Conservation (phyloP, 495 filamentous ascomycete species). For the Lentithecium fluviatile region DNA sequence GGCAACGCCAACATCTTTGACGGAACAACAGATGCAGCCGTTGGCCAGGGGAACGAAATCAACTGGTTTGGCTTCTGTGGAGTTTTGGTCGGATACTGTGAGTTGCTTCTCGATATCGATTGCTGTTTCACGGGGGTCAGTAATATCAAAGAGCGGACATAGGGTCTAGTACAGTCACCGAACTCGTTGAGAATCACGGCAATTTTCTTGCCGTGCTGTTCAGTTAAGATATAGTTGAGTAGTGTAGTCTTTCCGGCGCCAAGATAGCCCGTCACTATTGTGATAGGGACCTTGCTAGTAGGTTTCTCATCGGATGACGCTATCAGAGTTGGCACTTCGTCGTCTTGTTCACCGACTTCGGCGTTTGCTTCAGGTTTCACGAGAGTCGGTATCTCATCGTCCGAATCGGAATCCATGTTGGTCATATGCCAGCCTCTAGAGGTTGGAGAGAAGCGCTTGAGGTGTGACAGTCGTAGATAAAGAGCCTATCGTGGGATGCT, state of each 20-base stretch:
- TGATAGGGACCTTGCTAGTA: conserved; percentile 78
- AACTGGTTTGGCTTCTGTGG: conserved; percentile 19
- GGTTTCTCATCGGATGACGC: conserved; percentile 46
- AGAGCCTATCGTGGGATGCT: not conserved
- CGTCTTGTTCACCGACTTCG: conserved; percentile 51
- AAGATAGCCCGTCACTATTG: conserved; percentile 89
- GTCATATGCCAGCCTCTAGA: too few relatives aligned
- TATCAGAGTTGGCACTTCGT: conserved; percentile 29
- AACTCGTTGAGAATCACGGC: conserved; percentile 99
- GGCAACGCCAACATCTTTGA: conserved; percentile 90
- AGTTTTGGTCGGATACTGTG: conserved; percentile 66
- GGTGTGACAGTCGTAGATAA: not conserved
- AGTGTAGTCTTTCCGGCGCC: conserved; percentile 95
- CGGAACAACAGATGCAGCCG: conserved; percentile 97
- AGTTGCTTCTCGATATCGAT: conserved; percentile 92
- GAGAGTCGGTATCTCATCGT: conserved; percentile 67
- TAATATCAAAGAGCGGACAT: not conserved
- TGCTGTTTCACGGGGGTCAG: conserved; percentile 51
- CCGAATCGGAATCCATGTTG: conserved; percentile 33
- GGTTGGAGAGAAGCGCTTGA: not conserved
- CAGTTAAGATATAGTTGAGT: conserved; percentile 90
- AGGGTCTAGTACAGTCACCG: conserved; percentile 90
- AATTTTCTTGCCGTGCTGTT: conserved; percentile 93
- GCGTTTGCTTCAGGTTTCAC: conserved; percentile 41
- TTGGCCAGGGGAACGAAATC: conserved; percentile 63